These are phyloP conservation scores for Fusarium sp. DNA, from an alignment of 2,329 filamentous ascomycete genomes.

Conservation along the genomic window DNA sequence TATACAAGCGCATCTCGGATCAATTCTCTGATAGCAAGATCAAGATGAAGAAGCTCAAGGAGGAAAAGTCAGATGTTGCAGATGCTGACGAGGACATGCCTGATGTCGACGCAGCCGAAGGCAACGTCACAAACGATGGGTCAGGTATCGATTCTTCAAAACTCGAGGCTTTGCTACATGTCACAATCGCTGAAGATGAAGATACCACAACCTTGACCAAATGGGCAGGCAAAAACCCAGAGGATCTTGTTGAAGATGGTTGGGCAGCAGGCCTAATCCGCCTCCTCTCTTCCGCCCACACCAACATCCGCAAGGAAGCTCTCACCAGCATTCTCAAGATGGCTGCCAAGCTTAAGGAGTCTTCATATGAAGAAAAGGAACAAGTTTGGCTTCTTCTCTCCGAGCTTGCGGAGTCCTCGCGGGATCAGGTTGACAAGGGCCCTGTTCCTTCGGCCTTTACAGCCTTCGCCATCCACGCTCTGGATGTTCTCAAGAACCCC, in stretches of 20 bases:
- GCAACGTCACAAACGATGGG: conserved; percentile 14
- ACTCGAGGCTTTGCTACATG: conserved; percentile 64
- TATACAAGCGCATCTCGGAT: conserved; percentile 50
- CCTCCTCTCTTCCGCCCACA: conserved; percentile 79
- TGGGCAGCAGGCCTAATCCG: conserved; percentile 76
- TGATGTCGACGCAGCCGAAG: conserved; percentile 15
- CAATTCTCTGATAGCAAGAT: conserved; percentile 46
- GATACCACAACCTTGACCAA: conserved; percentile 66
- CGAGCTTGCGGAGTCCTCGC: conserved; percentile 81
- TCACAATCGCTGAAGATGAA: conserved; percentile 58
- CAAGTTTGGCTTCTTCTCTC: conserved; percentile 83
- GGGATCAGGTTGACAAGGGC: conserved; percentile 61
- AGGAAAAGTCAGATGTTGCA: conserved; percentile 13
- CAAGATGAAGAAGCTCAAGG: conserved; percentile 41
- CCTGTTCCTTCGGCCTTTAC: conserved; percentile 78
- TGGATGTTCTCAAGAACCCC: conserved; percentile 79
- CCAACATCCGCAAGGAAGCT: conserved; percentile 82
- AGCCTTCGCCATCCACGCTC: conserved; percentile 77
- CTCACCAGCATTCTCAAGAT: conserved; percentile 75
- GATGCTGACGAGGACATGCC: conserved; percentile 38
- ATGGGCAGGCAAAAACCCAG: conserved; percentile 82
- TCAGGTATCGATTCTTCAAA: conserved; percentile 53
- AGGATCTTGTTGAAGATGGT: conserved; percentile 83
- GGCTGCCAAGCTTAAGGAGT: conserved; percentile 71
- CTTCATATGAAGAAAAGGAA: conserved; percentile 78